Percentiles rank a stretch among this genome's conserved stretches.
phyloP scores from a whole-genome alignment of 495 filamentous ascomycete genomes.

The Xylaria grammica region DNA sequence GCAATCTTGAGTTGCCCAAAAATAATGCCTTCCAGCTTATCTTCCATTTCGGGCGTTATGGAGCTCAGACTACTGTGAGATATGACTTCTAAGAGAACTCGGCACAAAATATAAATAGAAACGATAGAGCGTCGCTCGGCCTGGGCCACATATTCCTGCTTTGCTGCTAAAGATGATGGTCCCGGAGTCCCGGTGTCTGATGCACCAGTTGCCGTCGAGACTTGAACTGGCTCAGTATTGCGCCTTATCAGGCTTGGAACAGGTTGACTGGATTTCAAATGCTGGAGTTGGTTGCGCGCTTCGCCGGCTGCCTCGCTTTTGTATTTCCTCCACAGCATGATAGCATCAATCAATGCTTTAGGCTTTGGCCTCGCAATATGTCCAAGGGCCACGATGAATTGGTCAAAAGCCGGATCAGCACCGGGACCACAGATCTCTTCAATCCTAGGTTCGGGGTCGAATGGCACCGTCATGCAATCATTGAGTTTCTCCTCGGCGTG shows the following conservation, averaged over 20 bases:
- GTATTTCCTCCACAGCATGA: conserved; percentile 95
- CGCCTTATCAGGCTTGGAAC: conserved; percentile 46
- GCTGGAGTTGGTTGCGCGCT: conserved; percentile 63
- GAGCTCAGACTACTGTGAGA: conserved; percentile 81
- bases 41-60: conserved; percentile 86
- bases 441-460: conserved; percentile 78
- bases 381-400: conserved; percentile 88
- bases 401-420: conserved; percentile 89
- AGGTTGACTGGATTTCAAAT: conserved; percentile 52
- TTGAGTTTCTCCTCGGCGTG: conserved; percentile 94
- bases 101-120: conserved; percentile 92
- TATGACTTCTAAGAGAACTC: conserved; percentile 92
- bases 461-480: conserved; percentile 74
- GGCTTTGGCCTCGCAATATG: conserved; percentile 93
- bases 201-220: conserved; percentile 32
- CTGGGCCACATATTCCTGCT: conserved; percentile 71
- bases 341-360: conserved; percentile 92
- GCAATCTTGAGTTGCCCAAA: conserved; percentile 87
- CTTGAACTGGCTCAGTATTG: conserved; percentile 56
- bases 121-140: conserved; percentile 87
- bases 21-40: conserved; percentile 89
- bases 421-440: conserved; percentile 90
- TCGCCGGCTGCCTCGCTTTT: conserved; percentile 86
- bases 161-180: conserved; percentile 53
- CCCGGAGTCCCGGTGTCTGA: conserved; percentile 19